Percentiles rank a stretch among this genome's conserved stretches.
These are phyloP conservation scores for Sungouiozyma intestinalis DNA, from an alignment of 805 yeast species.

Conservation along the genomic window DNA sequence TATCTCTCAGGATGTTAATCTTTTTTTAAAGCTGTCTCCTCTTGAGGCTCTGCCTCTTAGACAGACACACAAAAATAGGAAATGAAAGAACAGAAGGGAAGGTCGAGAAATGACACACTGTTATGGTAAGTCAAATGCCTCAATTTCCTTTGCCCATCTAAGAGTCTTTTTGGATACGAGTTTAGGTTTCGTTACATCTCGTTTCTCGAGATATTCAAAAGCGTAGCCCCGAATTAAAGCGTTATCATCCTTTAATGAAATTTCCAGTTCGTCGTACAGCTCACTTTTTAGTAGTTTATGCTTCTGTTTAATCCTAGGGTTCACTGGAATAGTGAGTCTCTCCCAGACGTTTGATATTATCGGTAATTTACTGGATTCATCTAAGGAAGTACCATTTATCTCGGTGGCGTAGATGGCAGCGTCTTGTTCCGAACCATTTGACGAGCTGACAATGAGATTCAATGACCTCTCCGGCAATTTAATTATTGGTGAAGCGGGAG, in stretches of 20 bases:
- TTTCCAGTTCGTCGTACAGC: constrained; percentile 11
- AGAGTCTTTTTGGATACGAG: not conserved
- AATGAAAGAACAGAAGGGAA: not conserved
- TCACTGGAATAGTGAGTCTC: constrained; percentile 25
- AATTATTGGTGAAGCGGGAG: constrained; percentile 17
- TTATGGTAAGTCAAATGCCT: not conserved
- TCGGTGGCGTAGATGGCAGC: constrained; percentile 28
- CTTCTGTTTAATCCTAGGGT: constrained; percentile 17
- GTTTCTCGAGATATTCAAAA: constrained; percentile 5
- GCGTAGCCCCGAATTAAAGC: constrained; percentile 25
- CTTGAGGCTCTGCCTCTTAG: not conserved
- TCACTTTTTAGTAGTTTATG: constrained; percentile 13
- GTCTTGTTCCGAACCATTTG: constrained; percentile 22
- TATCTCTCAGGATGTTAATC: too few species aligned
- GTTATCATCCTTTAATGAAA: constrained; percentile 7
- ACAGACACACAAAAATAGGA: not conserved
- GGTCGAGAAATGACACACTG: not conserved
- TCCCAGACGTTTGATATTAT: constrained; percentile 17
- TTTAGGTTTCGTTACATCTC: not conserved
- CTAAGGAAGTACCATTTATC: constrained; percentile 17
- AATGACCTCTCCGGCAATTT: constrained; percentile 11
- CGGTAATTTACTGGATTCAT: constrained; percentile 14
- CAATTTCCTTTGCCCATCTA: constrained; percentile 2
- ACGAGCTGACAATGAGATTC: constrained; percentile 22
- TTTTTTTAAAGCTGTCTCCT: too few species aligned